These are phyloP conservation scores for Leccinum rimulosum DNA, from an alignment of 768 basidiomycete genomes.

Conservation along the genomic window DNA sequence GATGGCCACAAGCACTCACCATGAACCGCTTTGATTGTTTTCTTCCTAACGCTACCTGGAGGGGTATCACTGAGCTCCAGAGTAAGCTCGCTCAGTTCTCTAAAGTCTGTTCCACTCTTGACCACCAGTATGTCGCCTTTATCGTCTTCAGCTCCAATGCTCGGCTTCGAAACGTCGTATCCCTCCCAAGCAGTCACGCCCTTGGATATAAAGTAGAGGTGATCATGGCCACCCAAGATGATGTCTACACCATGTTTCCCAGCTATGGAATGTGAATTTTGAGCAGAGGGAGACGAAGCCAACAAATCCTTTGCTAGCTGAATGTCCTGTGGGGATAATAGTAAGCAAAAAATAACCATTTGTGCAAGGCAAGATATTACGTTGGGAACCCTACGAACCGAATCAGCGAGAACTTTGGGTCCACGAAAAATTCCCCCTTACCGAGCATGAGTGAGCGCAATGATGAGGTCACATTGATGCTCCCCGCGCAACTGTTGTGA, in stretches of 20 bases:
- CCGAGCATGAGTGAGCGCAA: constrained; percentile 86
- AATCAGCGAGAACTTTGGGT: constrained; percentile 1
- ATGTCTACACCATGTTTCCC: constrained; percentile 76
- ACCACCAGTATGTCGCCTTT: constrained; percentile 67
- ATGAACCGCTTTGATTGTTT: constrained; percentile 57
- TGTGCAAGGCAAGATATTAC: constrained; percentile 13
- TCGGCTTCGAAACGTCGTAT: constrained; percentile 49
- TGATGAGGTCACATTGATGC: constrained; percentile 73
- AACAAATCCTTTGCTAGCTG: constrained; percentile 62
- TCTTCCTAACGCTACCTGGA: constrained; percentile 58
- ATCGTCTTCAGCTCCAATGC: constrained; percentile 71
- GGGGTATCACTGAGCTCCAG: constrained; percentile 62
- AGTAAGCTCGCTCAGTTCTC: constrained; percentile 75
- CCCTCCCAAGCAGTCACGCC: constrained; percentile 67
- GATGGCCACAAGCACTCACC: constrained; percentile 40
- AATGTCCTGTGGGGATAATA: constrained; percentile 53
- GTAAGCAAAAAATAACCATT: constrained; percentile 8
- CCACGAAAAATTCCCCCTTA: constrained; percentile 26
- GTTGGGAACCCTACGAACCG: constrained; percentile 27
- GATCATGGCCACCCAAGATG: constrained; percentile 87
- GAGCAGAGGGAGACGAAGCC: constrained; percentile 56
- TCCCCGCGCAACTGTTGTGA: constrained; percentile 71
- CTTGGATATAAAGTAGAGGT: constrained; percentile 71
- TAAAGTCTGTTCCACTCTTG: constrained; percentile 90
- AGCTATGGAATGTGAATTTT: constrained; percentile 41